phyloP scores from a whole-genome alignment of 2,329 filamentous ascomycete species.

The Epichloe festucae region DNA sequence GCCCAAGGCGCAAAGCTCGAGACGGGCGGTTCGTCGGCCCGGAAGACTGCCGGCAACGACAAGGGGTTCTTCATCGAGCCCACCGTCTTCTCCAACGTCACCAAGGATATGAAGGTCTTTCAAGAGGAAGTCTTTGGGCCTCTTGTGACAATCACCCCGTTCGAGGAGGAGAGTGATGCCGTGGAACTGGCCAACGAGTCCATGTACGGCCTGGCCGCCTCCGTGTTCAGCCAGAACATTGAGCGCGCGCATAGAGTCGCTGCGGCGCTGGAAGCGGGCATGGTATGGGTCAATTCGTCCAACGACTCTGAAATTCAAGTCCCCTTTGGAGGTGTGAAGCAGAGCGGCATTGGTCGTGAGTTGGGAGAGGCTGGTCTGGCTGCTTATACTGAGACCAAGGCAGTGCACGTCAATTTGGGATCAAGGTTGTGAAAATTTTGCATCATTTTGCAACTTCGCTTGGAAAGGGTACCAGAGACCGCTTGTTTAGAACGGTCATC shows the following conservation, averaged over 20 bases:
- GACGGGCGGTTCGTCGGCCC: constrained; percentile 43
- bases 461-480: too few relatives aligned
- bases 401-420: constrained; percentile 18
- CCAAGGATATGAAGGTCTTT: constrained; percentile 29
- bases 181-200: constrained; percentile 35
- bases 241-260: constrained; percentile 34
- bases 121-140: constrained; percentile 35
- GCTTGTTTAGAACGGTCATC: too few relatives aligned
- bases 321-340: constrained; percentile 34
- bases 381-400: constrained; percentile 31
- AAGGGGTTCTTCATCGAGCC: constrained; percentile 35
- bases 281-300: constrained; percentile 39
- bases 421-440: constrained; percentile 15
- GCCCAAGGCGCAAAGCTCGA: constrained; percentile 56
- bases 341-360: constrained; percentile 34
- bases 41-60: constrained; percentile 19
- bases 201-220: constrained; percentile 47
- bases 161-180: constrained; percentile 30
- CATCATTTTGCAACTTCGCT: too few relatives aligned
- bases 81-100: constrained; percentile 31
- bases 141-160: constrained; percentile 28
- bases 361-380: constrained; percentile 31
- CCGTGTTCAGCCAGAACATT: constrained; percentile 49
- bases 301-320: constrained; percentile 31
- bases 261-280: constrained; percentile 46